These are phyloP conservation scores for Apiotrichum brassicae DNA, from an alignment of 1,284 basidiomycete genomes.

Conservation along the genomic window DNA sequence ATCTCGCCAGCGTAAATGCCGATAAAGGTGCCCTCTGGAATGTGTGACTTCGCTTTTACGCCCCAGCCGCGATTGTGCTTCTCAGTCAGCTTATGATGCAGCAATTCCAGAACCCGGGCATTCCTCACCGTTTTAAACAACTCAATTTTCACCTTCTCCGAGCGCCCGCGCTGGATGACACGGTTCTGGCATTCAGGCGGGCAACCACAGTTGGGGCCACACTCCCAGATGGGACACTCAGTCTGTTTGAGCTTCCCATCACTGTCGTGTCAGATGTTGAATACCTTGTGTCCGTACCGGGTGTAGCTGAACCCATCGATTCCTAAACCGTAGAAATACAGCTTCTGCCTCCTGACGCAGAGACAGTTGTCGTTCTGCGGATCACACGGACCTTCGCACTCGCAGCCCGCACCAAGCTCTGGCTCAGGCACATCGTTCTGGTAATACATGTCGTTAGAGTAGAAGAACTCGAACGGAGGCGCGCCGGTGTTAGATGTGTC, in stretches of 20 bases:
- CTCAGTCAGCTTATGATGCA: conserved; percentile 3
- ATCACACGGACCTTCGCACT: conserved; percentile 65
- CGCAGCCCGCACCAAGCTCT: conserved; percentile 61
- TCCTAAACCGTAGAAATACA: conserved; percentile 42
- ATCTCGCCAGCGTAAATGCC: conserved; percentile 82
- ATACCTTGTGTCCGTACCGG: conserved; percentile 12
- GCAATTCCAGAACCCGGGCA: too few species aligned
- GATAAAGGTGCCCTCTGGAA: conserved; percentile 64
- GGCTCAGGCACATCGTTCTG: conserved; percentile 61
- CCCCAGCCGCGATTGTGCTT: conserved; percentile 69
- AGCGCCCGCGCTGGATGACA: conserved; percentile 75
- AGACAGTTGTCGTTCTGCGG: conserved; percentile 61
- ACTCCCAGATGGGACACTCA: conserved; percentile 73
- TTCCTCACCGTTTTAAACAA: conserved; percentile 54
- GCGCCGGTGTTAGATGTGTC: too few species aligned
- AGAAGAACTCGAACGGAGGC: conserved; percentile 41
- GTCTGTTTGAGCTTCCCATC: conserved; percentile 46
- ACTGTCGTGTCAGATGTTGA: neutral
- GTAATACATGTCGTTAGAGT: conserved; percentile 56
- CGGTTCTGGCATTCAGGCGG: conserved; percentile 72
- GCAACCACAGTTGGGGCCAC: conserved; percentile 74
- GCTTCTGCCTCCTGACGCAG: conserved; percentile 58
- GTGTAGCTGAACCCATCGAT: conserved; percentile 62
- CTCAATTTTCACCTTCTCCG: conserved; percentile 56
- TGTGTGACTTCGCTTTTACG: conserved; percentile 55